Conservation (phyloP, 306 rosid genomes). For the Arachis stenosperma region DNA sequence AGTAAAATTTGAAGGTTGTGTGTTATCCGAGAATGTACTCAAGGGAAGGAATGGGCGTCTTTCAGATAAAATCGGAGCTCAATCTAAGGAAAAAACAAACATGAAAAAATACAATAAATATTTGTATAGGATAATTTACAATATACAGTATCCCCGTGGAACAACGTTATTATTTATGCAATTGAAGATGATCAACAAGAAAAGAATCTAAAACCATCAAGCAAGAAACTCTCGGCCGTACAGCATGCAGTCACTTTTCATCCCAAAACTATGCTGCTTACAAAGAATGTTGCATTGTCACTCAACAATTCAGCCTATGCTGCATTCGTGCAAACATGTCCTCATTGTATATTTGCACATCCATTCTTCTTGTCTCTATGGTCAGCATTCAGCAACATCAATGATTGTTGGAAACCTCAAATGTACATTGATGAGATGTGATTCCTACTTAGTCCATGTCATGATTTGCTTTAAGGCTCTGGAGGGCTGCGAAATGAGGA, state of each 20-base stretch:
- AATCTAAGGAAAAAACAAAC: constrained; percentile 12
- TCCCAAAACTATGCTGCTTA: constrained; percentile 32
- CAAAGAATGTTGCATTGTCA: background rate
- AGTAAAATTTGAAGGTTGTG: no score
- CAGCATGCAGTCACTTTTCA: constrained; percentile 7
- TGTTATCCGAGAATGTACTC: no score
- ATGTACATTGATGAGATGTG: constrained; percentile 15
- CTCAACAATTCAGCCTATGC: constrained; percentile 29
- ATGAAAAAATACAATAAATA: background rate
- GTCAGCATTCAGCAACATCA: background rate
- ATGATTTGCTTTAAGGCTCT: constrained; percentile 40
- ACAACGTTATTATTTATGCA: background rate
- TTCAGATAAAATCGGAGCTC: background rate
- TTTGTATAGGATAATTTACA: constrained; percentile 34
- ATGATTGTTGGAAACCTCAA: background rate
- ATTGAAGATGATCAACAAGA: constrained; percentile 6
- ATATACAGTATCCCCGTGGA: constrained; percentile 33
- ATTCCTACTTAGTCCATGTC: constrained; percentile 20
- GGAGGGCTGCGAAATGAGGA: constrained; percentile 34
- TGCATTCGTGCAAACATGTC: constrained; percentile 32
- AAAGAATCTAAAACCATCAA: constrained; percentile 27
- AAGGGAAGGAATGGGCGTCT: no score
- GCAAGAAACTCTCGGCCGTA: constrained; percentile 34
- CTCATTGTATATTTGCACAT: background rate
- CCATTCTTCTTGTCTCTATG: background rate